Conservation (phyloP, 305 asterid genomes). For the Petunia hybrid region DNA sequence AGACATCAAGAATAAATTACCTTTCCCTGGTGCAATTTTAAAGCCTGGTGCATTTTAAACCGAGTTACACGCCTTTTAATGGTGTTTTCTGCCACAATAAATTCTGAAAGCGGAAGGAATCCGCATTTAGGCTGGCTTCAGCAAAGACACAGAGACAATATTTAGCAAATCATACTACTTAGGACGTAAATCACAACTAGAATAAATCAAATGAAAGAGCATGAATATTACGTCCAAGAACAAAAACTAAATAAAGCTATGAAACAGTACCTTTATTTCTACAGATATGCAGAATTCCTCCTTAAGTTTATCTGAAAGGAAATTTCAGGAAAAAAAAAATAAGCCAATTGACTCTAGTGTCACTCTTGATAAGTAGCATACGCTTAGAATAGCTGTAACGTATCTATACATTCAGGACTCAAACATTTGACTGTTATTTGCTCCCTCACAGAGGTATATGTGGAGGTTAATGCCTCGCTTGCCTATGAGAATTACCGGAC, state of each 20-base stretch:
- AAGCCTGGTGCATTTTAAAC: conserved; percentile 87
- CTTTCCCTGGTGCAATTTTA: conserved; percentile 72
- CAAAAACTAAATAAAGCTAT: no score
- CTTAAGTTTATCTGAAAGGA: conserved; percentile 52
- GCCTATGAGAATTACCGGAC: background rate
- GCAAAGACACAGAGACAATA: conserved; percentile 13
- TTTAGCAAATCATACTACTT: no score
- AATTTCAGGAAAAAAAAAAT: no score
- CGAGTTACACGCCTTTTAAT: conserved; percentile 72
- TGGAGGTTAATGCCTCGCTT: conserved; percentile 1
- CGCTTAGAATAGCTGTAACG: no score
- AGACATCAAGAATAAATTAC: conserved; percentile 43
- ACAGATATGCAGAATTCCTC: conserved; percentile 68
- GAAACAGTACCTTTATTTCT: conserved; percentile 79
- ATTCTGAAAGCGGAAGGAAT: conserved; percentile 81
- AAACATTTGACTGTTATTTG: no score
- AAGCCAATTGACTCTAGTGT: no score
- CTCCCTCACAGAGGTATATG: no score
- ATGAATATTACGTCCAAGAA: background rate
- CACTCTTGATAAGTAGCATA: background rate
- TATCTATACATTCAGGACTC: no score
- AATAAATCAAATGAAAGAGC: background rate
- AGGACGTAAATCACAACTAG: no score
- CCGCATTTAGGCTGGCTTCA: conserved; percentile 89
- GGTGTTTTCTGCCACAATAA: conserved; percentile 67